phyloP scores from a whole-genome alignment of 176 grass and related monocot genomes.

The Poa pratensis region DNA sequence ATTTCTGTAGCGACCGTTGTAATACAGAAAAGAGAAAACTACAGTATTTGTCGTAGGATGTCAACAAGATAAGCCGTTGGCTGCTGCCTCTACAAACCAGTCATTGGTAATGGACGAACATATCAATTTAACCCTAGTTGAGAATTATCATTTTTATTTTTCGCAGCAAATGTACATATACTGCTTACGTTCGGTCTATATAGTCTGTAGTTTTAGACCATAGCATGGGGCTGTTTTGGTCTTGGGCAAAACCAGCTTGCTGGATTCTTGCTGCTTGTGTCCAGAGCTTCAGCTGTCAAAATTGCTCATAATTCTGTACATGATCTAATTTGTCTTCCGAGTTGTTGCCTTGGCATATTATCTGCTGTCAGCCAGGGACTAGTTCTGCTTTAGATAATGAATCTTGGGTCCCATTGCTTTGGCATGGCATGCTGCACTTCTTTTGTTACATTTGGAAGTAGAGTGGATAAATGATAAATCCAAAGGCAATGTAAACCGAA shows the following conservation, averaged over 20 bases:
- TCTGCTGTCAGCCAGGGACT: background rate
- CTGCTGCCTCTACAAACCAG: background rate
- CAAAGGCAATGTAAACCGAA: constrained; percentile 10
- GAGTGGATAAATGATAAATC: constrained; percentile 13
- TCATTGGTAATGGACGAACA: background rate
- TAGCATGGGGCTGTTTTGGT: background rate
- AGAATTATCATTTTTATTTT: background rate
- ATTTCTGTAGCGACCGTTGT: background rate
- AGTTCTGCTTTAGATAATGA: constrained; percentile 19
- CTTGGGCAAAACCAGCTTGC: constrained; percentile 13
- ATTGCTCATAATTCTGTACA: background rate
- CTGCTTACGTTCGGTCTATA: background rate
- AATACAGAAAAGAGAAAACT: background rate
- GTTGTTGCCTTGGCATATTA: background rate
- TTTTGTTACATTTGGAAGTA: constrained; percentile 20
- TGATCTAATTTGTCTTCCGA: background rate
- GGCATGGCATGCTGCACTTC: background rate
- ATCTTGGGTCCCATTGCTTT: constrained; percentile 25
- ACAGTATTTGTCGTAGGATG: background rate
- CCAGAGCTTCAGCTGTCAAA: background rate
- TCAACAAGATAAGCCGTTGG: background rate
- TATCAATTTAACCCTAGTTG: background rate
- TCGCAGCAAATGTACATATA: background rate
- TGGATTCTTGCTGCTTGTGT: constrained; percentile 25
- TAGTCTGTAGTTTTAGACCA: too few species aligned